phyloP scores from a whole-genome alignment of 208 protist species.

The Crithidia bombi region DNA sequence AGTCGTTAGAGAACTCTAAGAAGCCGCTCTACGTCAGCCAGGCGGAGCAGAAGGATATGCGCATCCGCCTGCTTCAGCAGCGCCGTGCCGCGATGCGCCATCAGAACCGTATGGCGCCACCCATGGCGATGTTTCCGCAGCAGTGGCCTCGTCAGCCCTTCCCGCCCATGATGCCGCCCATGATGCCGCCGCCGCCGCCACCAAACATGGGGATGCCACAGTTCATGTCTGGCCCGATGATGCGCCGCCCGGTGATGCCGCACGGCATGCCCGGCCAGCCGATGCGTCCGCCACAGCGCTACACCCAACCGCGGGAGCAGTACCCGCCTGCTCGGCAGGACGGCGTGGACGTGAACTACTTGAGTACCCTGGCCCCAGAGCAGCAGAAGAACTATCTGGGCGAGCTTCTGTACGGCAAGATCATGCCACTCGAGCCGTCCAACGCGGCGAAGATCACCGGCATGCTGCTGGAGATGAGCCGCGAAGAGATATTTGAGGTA shows the following conservation, averaged over 20 bases:
- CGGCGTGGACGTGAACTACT: slow-evolving; percentile 41
- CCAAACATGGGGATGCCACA: slow-evolving; percentile 33
- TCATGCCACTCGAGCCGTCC: slow-evolving; percentile 46
- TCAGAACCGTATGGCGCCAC: slow-evolving; percentile 36
- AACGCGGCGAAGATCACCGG: slow-evolving; percentile 79
- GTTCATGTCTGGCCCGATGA: slow-evolving; percentile 44
- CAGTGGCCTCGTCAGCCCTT: slow-evolving; percentile 37
- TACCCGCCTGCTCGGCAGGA: slow-evolving; percentile 13
- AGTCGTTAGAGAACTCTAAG: slow-evolving; percentile 62
- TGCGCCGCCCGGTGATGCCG: slow-evolving; percentile 37
- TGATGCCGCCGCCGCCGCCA: slow-evolving; percentile 28
- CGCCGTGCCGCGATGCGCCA: slow-evolving; percentile 53
- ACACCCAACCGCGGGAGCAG: slow-evolving; percentile 26
- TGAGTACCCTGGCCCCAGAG: slow-evolving; percentile 60
- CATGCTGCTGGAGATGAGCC: slow-evolving; percentile 83
- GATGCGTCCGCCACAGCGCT: slow-evolving; percentile 37
- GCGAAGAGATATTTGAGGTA: slow-evolving; percentile 69
- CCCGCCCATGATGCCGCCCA: slow-evolving; percentile 29
- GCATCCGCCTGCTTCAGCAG: slow-evolving; percentile 83
- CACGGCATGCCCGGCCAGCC: slow-evolving; percentile 32
- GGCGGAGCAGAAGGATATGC: slow-evolving; percentile 93
- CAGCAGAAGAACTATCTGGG: slow-evolving; percentile 82
- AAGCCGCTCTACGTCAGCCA: slow-evolving; percentile 96
- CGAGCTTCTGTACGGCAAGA: slow-evolving; percentile 66
- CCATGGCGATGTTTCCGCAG: slow-evolving; percentile 40